phyloP scores from a whole-genome alignment of 2,329 filamentous ascomycete species.

The Setomelanomma holmii region DNA sequence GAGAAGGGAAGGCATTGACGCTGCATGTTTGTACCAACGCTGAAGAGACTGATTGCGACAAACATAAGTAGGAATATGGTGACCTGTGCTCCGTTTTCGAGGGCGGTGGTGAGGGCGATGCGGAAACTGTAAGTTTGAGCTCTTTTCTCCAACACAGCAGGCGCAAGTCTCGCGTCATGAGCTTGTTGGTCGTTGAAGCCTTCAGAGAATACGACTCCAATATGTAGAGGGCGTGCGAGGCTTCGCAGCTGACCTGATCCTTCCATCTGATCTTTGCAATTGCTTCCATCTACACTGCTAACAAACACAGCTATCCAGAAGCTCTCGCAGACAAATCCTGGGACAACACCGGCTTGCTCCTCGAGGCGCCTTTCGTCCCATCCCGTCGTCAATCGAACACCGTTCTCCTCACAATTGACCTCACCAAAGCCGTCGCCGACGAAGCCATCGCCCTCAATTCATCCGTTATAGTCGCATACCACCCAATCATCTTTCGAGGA shows the following conservation, averaged over 20 bases:
- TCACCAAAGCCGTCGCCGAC: conserved; percentile 86
- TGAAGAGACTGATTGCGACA: conserved; percentile 38
- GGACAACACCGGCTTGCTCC: conserved; percentile 90
- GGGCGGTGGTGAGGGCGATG: conserved; percentile 79
- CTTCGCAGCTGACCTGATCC: background rate
- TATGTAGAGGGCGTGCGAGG: too few species aligned
- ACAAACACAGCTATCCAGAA: conserved; percentile 76
- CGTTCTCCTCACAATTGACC: conserved; percentile 84
- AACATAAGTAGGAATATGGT: conserved; percentile 50
- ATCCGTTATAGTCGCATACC: conserved; percentile 87
- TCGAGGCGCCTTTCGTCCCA: conserved; percentile 71
- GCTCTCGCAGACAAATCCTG: conserved; percentile 86
- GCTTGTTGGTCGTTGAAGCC: too few species aligned
- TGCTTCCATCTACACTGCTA: conserved; percentile 8
- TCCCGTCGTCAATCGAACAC: conserved; percentile 67
- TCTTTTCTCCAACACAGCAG: background rate
- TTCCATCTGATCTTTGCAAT: background rate
- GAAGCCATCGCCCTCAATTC: conserved; percentile 82
- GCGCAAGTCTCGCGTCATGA: too few species aligned
- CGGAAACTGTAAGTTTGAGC: conserved; percentile 70
- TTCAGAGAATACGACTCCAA: too few species aligned
- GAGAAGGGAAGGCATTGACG: background rate
- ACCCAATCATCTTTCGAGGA: conserved; percentile 95
- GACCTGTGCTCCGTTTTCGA: conserved; percentile 66
- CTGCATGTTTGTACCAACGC: conserved; percentile 44